Conservation (phyloP, 306 rosid genomes). For the Inga laurina region DNA sequence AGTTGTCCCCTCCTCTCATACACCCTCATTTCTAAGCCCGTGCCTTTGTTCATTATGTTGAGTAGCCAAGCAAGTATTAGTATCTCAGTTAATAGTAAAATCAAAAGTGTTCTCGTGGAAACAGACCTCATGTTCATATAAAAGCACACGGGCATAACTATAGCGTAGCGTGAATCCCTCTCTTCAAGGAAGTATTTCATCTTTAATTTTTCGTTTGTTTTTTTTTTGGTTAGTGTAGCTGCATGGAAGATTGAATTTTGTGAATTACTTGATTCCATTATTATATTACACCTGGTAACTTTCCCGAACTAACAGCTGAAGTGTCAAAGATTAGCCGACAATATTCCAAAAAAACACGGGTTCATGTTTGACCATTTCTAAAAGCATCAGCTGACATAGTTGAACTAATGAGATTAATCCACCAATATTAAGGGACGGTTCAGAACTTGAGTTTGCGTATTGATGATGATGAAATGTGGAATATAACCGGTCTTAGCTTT, state of each 20-base stretch:
- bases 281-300: neutral
- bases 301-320: neutral
- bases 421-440: conserved; percentile 10
- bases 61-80: conserved; percentile 3
- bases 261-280: neutral
- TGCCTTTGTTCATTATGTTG: neutral
- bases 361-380: conserved; percentile 28
- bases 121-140: conserved; percentile 8
- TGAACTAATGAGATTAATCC: conserved; percentile 3
- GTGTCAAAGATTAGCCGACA: conserved; percentile 2
- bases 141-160: neutral
- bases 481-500: conserved; percentile 27
- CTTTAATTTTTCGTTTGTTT: neutral
- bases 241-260: neutral
- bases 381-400: conserved; percentile 9
- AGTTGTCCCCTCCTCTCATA: neutral
- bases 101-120: neutral
- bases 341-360: neutral
- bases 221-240: neutral
- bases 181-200: conserved; percentile 3
- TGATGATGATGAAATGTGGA: conserved; percentile 21
- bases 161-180: neutral
- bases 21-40: neutral
- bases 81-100: conserved; percentile 10
- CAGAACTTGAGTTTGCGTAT: neutral